A percentile compares a stretch with the other conserved stretches of the same genome.
phyloP scores from a whole-genome alignment of 2,329 filamentous ascomycete genomes.

The Ophiostoma himal-ulmi region DNA sequence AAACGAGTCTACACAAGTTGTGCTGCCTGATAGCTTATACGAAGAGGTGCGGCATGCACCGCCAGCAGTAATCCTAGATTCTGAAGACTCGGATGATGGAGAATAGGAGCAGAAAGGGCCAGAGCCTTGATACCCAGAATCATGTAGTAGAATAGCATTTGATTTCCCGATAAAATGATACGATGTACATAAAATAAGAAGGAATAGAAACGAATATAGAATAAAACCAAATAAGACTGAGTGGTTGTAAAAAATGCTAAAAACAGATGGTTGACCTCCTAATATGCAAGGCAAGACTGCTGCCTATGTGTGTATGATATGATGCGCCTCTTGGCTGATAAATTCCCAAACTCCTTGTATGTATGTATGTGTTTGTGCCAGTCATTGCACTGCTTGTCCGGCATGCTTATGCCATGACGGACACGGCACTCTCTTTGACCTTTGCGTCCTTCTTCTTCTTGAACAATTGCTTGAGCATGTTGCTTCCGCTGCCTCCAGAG shows the following conservation, averaged over 20 bases:
- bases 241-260: neutral
- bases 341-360: neutral
- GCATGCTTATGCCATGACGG: conserved; percentile 26
- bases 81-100: conserved; percentile 33
- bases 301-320: conserved; percentile 9
- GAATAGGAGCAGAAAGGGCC: neutral
- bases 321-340: neutral
- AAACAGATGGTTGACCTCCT: neutral
- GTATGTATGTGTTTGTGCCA: neutral
- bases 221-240: neutral
- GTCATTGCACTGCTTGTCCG: neutral
- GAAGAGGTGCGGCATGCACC: conserved; percentile 37
- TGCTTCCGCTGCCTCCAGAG: conserved; percentile 28
- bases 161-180: neutral
- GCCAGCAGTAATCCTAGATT: conserved; percentile 37
- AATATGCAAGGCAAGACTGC: neutral
- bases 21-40: conserved; percentile 46
- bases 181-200: neutral
- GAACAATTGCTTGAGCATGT: conserved; percentile 55
- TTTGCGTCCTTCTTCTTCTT: conserved; percentile 48
- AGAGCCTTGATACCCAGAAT: neutral
- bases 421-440: conserved; percentile 31
- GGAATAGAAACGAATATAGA: neutral
- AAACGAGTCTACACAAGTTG: conserved; percentile 42
- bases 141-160: neutral